Base-by-base conservation (phyloP, 495 filamentous ascomycete genomes). In the Lasiosphaeria hispida region DNA sequence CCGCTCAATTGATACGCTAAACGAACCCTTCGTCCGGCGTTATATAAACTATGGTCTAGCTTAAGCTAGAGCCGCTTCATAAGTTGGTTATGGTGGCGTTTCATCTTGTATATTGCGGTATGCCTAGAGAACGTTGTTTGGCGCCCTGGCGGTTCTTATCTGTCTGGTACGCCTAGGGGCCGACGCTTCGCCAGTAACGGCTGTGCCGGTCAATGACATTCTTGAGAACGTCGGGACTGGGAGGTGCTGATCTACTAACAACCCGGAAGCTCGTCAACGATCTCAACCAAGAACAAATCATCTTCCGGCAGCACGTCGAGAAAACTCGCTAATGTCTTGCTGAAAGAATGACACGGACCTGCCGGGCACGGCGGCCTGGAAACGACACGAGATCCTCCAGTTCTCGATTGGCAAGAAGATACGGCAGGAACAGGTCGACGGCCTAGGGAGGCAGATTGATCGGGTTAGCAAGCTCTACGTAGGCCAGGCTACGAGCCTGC, bases 81-180 rank as follows among this genome's bases (percentile, higher is more conserved):
- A 59, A 62, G 9, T 47, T 76, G n/a, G 48, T 77, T 7, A 36
- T 73, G 15, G 63, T 69, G 9, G 68, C 71, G 30, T 67, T 72
- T 34, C 55, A 69, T 47, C 63, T 78, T 35, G 70, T 68, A 10
- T 51, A 62, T 23, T 39, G 48, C 6, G 73, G 72, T 10, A 64
- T 66, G 55, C 58, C 71, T 14, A 64, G 63, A 6, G 75, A 75
- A 72, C 62, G 18, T 57, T 74, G n/a, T 78, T 77, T 54, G 75
- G 75, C 1, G 64, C 71, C 30, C 34, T 78, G 43, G 67, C 73
- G 37, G 70, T 70, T 51, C 60, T 77, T 33, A 55, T 76, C 17
- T 72, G 71, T 58, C 58, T 78, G 14, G 48, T 77, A 18, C 52
- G 48, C 2, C 55, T 63, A 6, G 71, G 71, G 14, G 68, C 62